phyloP scores from a whole-genome alignment of 2,329 filamentous ascomycete species.

The Microdochium trichocladiopsis region DNA sequence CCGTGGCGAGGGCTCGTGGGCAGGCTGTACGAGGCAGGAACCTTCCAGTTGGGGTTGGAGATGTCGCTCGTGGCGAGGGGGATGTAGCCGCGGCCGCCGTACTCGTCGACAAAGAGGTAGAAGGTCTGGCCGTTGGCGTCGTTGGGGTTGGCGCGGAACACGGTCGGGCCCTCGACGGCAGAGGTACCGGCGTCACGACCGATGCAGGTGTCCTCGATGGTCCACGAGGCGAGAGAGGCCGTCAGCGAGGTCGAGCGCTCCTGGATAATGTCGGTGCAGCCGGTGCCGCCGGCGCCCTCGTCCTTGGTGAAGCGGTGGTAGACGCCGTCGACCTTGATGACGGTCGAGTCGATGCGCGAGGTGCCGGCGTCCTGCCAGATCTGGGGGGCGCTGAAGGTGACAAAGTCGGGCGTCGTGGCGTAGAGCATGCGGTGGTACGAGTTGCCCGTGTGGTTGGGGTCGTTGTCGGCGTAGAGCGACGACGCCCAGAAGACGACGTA shows the following conservation, averaged over 20 bases:
- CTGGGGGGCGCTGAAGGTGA: slow-evolving; percentile 36
- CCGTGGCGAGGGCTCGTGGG: slow-evolving; percentile 44
- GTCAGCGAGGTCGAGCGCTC: slow-evolving; percentile 36
- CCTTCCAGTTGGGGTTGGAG: slow-evolving; percentile 37
- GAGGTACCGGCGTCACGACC: slow-evolving; percentile 39
- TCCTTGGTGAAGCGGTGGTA: slow-evolving; percentile 51
- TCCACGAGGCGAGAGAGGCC: slow-evolving; percentile 34
- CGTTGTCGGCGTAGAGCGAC: slow-evolving; percentile 32
- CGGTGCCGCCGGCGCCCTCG: slow-evolving; percentile 38
- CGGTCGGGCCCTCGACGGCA: slow-evolving; percentile 42
- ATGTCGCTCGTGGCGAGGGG: slow-evolving; percentile 44
- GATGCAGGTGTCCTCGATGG: slow-evolving; percentile 37
- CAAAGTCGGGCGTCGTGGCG: slow-evolving; percentile 40
- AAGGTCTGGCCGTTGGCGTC: slow-evolving; percentile 45
- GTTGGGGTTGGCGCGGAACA: slow-evolving; percentile 40
- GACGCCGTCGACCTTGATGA: slow-evolving; percentile 29
- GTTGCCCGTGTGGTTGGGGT: slow-evolving; percentile 29
- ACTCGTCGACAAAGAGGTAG: slow-evolving; percentile 50
- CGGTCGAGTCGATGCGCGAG: slow-evolving; percentile 45
- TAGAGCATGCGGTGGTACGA: slow-evolving; percentile 48
- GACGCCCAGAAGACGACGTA: slow-evolving; percentile 42
- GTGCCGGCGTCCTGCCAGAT: slow-evolving; percentile 44
- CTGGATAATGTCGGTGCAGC: slow-evolving; percentile 47
- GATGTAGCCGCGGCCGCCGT: slow-evolving; percentile 41
- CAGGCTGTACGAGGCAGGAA: slow-evolving; percentile 35